These are phyloP conservation scores for Tricholoma terreum DNA, from an alignment of 768 basidiomycete species.

Conservation along the genomic window DNA sequence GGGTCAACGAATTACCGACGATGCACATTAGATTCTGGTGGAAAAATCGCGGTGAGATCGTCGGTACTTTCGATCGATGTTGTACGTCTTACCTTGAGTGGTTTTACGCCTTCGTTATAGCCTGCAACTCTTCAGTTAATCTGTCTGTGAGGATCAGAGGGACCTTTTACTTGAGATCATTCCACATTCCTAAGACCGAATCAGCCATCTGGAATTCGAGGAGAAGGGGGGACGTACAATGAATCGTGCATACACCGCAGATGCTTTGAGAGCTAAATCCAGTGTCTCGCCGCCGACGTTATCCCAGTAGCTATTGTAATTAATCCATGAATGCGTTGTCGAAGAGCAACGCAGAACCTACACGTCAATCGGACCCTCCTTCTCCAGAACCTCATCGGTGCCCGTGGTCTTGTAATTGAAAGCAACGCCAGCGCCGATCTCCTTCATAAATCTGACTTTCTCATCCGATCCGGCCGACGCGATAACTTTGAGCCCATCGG, in stretches of 20 bases:
- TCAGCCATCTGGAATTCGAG: not conserved
- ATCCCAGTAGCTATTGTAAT: slow-evolving; percentile 44
- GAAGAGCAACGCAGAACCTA: slow-evolving; percentile 14
- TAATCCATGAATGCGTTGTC: not conserved
- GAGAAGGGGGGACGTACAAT: slow-evolving; percentile 34
- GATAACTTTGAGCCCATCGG: slow-evolving; percentile 38
- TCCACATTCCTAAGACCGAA: slow-evolving; percentile 34
- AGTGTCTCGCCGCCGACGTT: slow-evolving; percentile 60
- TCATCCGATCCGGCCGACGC: slow-evolving; percentile 38
- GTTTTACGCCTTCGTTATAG: slow-evolving; percentile 31
- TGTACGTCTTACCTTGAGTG: slow-evolving; percentile 24
- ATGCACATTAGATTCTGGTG: slow-evolving; percentile 37
- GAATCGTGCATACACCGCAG: slow-evolving; percentile 45
- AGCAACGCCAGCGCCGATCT: slow-evolving; percentile 33
- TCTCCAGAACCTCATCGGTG: slow-evolving; percentile 26
- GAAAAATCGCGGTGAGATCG: not conserved
- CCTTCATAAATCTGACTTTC: slow-evolving; percentile 35
- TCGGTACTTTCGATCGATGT: not conserved
- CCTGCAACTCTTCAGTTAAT: slow-evolving; percentile 8
- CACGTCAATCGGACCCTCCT: slow-evolving; percentile 40
- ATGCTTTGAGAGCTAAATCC: slow-evolving; percentile 50
- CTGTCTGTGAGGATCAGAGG: not conserved
- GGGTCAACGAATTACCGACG: slow-evolving; percentile 39
- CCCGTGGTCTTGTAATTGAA: slow-evolving; percentile 28
- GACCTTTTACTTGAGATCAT: slow-evolving; percentile 30